phyloP scores from a whole-genome alignment of 1,284 basidiomycete species.

The Takashimella koratensis region DNA sequence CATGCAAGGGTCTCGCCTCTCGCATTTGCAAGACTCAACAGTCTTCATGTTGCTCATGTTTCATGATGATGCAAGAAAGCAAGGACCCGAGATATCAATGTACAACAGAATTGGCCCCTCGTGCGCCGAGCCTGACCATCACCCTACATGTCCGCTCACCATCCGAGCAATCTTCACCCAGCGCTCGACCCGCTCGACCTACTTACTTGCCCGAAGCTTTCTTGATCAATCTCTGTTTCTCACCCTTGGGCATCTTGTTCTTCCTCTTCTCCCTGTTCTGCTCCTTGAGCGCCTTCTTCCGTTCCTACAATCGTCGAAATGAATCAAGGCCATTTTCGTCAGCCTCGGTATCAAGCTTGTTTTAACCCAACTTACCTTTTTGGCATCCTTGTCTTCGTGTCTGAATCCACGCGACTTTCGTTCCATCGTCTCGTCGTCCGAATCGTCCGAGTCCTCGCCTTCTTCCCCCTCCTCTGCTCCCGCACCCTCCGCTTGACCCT shows the following conservation, averaged over 20 bases:
- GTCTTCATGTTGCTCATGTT: too few relatives aligned
- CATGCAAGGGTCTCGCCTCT: too few relatives aligned
- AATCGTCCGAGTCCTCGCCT: slow-evolving; percentile 46
- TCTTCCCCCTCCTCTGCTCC: slow-evolving; percentile 32
- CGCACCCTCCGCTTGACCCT: slow-evolving; percentile 2
- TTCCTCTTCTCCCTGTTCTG: slow-evolving; percentile 83
- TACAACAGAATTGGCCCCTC: too few relatives aligned
- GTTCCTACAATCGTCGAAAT: slow-evolving; percentile 57
- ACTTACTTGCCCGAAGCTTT: slow-evolving; percentile 24
- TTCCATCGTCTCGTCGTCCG: slow-evolving; percentile 52
- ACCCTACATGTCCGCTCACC: too few relatives aligned
- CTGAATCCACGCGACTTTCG: slow-evolving; percentile 73
- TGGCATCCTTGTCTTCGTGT: slow-evolving; percentile 85
- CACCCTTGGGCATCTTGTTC: slow-evolving; percentile 87
- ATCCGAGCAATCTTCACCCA: too few relatives aligned
- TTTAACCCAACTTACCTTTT: slow-evolving; percentile 70
- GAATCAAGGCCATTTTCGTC: too few relatives aligned
- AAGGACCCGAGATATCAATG: too few relatives aligned
- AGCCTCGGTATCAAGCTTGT: too few relatives aligned
- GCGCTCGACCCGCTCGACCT: neutral
- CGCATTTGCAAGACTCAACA: too few relatives aligned
- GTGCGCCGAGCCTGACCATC: too few relatives aligned
- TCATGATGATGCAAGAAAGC: too few relatives aligned
- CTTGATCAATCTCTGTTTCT: slow-evolving; percentile 83
- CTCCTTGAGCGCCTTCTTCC: slow-evolving; percentile 82